Percentiles rank a stretch among this genome's conserved stretches.
Conservation (phyloP, 2,329 filamentous ascomycete genomes). For the Xylaria sp. region DNA sequence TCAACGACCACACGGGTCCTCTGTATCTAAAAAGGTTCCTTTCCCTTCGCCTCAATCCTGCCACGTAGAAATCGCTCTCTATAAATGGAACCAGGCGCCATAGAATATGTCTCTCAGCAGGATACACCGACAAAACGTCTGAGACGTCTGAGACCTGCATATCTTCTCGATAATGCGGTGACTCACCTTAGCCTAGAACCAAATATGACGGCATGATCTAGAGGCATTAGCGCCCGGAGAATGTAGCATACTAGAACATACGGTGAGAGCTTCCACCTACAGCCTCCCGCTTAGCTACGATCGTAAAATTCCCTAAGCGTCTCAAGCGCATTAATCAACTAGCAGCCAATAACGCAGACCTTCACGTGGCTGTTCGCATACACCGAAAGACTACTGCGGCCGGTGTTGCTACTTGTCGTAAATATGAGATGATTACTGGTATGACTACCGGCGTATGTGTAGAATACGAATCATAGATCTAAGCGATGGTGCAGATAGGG, state of each 20-base stretch:
- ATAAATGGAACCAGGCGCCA: not conserved
- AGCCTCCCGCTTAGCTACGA: not conserved
- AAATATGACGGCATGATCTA: not conserved
- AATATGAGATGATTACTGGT: not conserved
- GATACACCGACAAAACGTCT: not conserved
- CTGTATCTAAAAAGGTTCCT: not conserved
- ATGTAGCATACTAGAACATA: not conserved
- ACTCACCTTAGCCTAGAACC: not conserved
- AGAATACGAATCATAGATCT: not conserved
- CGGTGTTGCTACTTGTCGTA: not conserved
- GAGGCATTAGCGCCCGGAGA: not conserved
- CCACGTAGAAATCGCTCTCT: not conserved
- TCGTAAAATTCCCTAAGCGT: not conserved
- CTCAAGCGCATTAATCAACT: not conserved
- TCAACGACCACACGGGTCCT: not conserved
- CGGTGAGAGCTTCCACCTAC: not conserved
- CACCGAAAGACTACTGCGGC: not conserved
- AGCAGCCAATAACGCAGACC: not conserved
- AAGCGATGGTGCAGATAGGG: not conserved
- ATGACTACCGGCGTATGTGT: not conserved
- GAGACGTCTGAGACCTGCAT: conserved; percentile 5
- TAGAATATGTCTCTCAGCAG: not conserved
- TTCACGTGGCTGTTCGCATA: not conserved
- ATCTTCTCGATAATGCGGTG: not conserved
- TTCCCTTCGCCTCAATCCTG: not conserved